These are phyloP conservation scores for Gardenia jasminoides DNA, from an alignment of 257 asterid genomes.

Conservation along the genomic window DNA sequence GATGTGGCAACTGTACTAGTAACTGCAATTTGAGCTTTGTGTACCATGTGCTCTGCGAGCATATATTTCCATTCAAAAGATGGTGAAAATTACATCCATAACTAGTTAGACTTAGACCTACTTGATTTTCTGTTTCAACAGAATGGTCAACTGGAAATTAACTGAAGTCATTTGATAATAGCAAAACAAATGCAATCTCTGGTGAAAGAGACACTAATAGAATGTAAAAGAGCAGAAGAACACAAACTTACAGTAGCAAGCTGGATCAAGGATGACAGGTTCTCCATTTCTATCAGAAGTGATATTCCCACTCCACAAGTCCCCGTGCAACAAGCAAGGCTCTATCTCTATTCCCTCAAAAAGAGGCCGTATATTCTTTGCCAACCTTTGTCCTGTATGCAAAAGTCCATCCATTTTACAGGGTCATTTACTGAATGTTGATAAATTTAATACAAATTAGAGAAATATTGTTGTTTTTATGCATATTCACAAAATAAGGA, in stretches of 20 bases:
- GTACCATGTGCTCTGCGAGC: not conserved
- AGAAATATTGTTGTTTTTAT: too few species aligned
- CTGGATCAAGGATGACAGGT: slow-evolving; percentile 95
- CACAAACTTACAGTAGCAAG: slow-evolving; percentile 78
- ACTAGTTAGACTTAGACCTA: not conserved
- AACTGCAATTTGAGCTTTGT: not conserved
- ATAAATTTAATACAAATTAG: too few species aligned
- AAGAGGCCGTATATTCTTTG: slow-evolving; percentile 74
- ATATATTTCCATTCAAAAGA: not conserved
- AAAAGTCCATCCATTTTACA: not conserved
- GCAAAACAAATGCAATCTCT: not conserved
- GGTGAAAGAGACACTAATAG: not conserved
- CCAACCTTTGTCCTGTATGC: slow-evolving; percentile 66
- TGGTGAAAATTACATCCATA: not conserved
- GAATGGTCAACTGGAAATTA: not conserved
- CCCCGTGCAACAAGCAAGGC: slow-evolving; percentile 96
- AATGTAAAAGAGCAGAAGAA: not conserved
- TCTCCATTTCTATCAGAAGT: slow-evolving; percentile 77
- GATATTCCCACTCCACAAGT: slow-evolving; percentile 96
- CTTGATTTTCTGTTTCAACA: not conserved
- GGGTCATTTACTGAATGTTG: not conserved
- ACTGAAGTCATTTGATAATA: not conserved
- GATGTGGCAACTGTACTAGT: not conserved
- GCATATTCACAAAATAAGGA: too few species aligned
- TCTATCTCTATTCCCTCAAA: slow-evolving; percentile 62